Conservation (phyloP, 2,329 filamentous ascomycete genomes). For the Periconia sp. region DNA sequence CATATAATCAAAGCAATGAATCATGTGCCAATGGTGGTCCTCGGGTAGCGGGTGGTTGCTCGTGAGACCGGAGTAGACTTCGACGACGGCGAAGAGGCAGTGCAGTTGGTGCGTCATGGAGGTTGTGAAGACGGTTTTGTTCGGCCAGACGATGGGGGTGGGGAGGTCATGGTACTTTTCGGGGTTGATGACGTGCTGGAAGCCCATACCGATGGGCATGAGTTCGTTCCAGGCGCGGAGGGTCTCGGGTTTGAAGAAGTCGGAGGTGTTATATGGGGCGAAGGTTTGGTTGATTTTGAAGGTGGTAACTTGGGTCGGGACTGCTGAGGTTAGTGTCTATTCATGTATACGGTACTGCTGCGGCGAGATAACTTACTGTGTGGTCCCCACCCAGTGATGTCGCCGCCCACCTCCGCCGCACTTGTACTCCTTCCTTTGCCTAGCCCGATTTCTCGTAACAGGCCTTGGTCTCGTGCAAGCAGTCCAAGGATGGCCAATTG, state of each 20-base stretch:
- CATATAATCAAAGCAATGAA: constrained; percentile 46
- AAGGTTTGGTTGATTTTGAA: constrained; percentile 44
- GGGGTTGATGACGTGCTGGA: constrained; percentile 36
- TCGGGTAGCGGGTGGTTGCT: constrained; percentile 32
- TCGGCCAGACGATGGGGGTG: constrained; percentile 40
- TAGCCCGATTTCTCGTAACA: constrained; percentile 25
- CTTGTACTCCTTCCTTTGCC: constrained; percentile 27
- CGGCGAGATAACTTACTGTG: constrained; percentile 27
- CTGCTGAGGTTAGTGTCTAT: constrained; percentile 22
- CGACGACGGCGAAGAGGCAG: constrained; percentile 41
- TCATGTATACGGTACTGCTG: too few relatives aligned
- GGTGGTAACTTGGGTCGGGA: constrained; percentile 40
- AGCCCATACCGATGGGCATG: constrained; percentile 41
- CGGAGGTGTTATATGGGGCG: constrained; percentile 42
- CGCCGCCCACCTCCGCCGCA: constrained; percentile 37
- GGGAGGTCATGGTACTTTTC: constrained; percentile 39
- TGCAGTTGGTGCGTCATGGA: constrained; percentile 44
- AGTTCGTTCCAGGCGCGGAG: constrained; percentile 42
- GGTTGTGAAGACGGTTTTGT: constrained; percentile 42
- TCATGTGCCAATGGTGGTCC: constrained; percentile 46
- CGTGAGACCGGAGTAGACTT: constrained; percentile 37
- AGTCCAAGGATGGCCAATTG: constrained; percentile 38
- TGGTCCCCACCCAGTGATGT: constrained; percentile 40
- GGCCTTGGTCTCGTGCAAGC: constrained; percentile 36
- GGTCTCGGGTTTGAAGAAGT: constrained; percentile 42